Evolutionary conservation across 164 flowering plant species (phyloP).

Genomic region (Dillenia turbinata): DNA sequence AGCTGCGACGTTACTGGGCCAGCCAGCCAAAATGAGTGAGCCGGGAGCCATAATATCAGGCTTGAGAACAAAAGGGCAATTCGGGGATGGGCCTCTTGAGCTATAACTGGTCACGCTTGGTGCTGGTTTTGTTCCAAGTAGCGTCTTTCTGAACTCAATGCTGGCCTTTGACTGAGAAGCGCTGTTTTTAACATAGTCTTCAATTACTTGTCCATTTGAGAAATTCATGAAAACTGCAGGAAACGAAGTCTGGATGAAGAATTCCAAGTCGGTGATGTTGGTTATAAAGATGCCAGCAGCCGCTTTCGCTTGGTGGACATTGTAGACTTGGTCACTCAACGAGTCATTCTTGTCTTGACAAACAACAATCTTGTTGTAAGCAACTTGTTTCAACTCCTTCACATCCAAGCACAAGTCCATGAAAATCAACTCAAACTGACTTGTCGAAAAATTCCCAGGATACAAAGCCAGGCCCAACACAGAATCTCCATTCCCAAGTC

Average conservation of each 20-base stretch:
- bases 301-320: constrained; percentile 14
- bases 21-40: constrained; percentile 39
- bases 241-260: constrained; percentile 19
- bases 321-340: constrained; percentile 24
- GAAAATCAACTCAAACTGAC: constrained; percentile 24
- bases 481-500: constrained; percentile 40
- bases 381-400: constrained; percentile 21
- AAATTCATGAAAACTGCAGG: constrained; percentile 36
- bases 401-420: constrained; percentile 15
- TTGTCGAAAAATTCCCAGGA: constrained; percentile 21
- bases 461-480: constrained; percentile 41
- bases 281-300: constrained; percentile 53
- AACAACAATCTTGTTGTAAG: constrained; percentile 29
- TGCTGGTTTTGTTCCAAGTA: constrained; percentile 38
- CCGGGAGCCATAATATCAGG: constrained; percentile 74
- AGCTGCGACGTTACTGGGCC: constrained; percentile 31
- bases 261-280: constrained; percentile 20
- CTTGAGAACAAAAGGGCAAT: constrained; percentile 48
- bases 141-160: constrained; percentile 31
- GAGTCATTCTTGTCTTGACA: constrained; percentile 25
- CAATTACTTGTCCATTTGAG: constrained; percentile 25
- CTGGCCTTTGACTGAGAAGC: constrained; percentile 24
- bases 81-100: constrained; percentile 54
- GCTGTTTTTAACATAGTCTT: constrained; percentile 25
- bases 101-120: constrained; percentile 53